Evolutionary conservation across 345 rosid genomes (phyloP).

Genomic region (Syzygium grande): DNA sequence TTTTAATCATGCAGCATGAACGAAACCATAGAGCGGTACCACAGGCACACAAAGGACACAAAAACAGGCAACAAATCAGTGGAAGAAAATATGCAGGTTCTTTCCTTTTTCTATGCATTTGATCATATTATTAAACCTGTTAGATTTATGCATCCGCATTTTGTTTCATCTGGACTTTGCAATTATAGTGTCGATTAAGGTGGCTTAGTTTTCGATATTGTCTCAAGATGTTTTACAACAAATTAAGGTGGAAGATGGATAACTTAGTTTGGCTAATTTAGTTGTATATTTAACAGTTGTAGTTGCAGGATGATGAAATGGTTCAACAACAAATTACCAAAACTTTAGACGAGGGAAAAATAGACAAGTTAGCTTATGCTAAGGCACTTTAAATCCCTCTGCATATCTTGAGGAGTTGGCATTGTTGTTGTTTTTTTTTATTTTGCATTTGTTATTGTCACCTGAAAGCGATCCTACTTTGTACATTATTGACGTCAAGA

Average conservation of each 20-base stretch:
- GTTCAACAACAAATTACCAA: background rate
- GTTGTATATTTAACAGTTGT: background rate
- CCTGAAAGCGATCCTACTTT: background rate
- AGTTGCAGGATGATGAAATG: background rate
- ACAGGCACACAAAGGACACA: conserved; percentile 16
- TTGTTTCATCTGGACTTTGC: background rate
- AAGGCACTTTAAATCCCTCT: background rate
- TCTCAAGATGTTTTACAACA: background rate
- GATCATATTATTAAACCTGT: background rate
- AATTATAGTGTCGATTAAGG: background rate
- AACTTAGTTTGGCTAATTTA: background rate
- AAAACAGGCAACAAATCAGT: background rate
- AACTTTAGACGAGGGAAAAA: background rate
- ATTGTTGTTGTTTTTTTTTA: background rate
- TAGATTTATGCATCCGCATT: background rate
- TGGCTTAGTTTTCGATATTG: background rate
- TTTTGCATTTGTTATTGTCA: background rate
- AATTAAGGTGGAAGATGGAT: background rate
- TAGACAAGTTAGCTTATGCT: background rate
- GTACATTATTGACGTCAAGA: background rate
- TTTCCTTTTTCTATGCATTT: background rate
- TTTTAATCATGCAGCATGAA: conserved; percentile 15
- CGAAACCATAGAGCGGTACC: conserved; percentile 20
- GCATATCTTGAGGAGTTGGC: background rate
- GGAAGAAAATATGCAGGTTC: conserved; percentile 23